A percentile compares a stretch with the other conserved stretches of the same genome.
These are phyloP conservation scores for Ogataea allantospora DNA, from an alignment of 805 yeast species.

Conservation along the genomic window DNA sequence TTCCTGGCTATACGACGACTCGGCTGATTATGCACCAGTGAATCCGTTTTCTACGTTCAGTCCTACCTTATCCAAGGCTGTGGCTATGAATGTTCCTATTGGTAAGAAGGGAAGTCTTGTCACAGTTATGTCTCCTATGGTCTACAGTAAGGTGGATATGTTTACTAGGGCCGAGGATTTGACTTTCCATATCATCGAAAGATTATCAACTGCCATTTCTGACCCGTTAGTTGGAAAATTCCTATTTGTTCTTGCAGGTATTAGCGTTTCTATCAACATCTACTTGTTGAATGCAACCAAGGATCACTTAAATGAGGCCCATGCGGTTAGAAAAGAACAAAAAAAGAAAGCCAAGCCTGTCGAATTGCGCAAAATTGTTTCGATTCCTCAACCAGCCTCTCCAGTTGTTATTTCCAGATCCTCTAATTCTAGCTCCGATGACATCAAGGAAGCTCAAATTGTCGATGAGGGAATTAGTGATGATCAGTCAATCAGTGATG, in stretches of 20 bases:
- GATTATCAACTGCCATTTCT: constrained; percentile 65
- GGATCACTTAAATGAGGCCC: constrained; percentile 42
- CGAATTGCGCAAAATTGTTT: constrained; percentile 9
- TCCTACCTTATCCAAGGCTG: constrained; percentile 37
- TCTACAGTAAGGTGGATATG: constrained; percentile 56
- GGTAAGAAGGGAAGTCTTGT: constrained; percentile 47
- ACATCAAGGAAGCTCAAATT: constrained; percentile 36
- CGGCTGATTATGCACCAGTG: constrained; percentile 31
- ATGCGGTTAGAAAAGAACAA: constrained; percentile 4
- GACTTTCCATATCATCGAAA: constrained; percentile 48
- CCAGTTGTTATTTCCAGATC: constrained; percentile 17
- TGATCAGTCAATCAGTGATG: constrained; percentile 34
- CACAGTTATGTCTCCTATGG: constrained; percentile 55
- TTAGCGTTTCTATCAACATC: constrained; percentile 77
- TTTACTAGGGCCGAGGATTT: constrained; percentile 63
- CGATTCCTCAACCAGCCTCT: constrained; percentile 11
- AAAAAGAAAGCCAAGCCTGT: constrained; percentile 17
- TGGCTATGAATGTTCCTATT: constrained; percentile 44
- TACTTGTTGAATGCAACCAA: constrained; percentile 87
- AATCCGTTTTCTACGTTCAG: constrained; percentile 26
- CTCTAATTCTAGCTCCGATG: constrained; percentile 23
- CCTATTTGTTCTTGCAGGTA: constrained; percentile 65
- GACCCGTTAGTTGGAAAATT: constrained; percentile 80
- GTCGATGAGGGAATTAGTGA: constrained; percentile 28
- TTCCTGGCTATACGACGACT: constrained; percentile 61